Evolutionary conservation across 768 basidiomycete species (phyloP), one percentile per base, ranked within the genome.

Genomic region (Heimioporus sp.): DNA sequence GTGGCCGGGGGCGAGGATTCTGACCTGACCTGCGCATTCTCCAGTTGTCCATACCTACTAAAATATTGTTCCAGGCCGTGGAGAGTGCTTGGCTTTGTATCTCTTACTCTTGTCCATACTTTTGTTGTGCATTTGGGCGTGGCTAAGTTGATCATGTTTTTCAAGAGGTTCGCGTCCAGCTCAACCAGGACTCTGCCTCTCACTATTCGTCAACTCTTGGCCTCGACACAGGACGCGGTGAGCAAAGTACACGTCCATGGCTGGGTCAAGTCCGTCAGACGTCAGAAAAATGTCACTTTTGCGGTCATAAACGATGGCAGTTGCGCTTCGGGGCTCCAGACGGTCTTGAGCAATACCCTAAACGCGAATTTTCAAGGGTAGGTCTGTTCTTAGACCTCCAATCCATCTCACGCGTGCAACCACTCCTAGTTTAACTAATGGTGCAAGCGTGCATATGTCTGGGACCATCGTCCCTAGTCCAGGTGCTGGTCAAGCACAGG

Each of bases 271-370:
- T 91, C 89, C 2, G 79, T 95, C 37, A 79, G 93, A 38, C 80
- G 83, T 38, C 92, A 96, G 72, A 96, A 96, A 74, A 84, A 85
- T 46, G 77, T 93, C n/a, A 78, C 90, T 3, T 98, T 97, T 64
- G 86, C 85, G 12, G 82, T 86, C 42, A 70, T 96, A 49, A 83
- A 80, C 39, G 94, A 97, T 68, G 94, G 94, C 4, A 90, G 87
- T 48, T 81, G 80, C 3, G 54, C 78, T 9, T 68, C 75, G n/a
- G 82, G 83, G 4, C 62, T 96, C 28, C 94, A 97, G 66, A 87
- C 86, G 1, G 92, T 97, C 10, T 76, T 94, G 55, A 65, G 74
- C 55, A 67, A 64, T 31, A 54, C 11, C 28, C 36, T 57, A 35
- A 43, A 43, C 43, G 54, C 52, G 20, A 52, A 56, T 30, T 53